Evolutionary conservation across 1,284 basidiomycete genomes (phyloP).

Genomic region (Cryptococcus sp.): DNA sequence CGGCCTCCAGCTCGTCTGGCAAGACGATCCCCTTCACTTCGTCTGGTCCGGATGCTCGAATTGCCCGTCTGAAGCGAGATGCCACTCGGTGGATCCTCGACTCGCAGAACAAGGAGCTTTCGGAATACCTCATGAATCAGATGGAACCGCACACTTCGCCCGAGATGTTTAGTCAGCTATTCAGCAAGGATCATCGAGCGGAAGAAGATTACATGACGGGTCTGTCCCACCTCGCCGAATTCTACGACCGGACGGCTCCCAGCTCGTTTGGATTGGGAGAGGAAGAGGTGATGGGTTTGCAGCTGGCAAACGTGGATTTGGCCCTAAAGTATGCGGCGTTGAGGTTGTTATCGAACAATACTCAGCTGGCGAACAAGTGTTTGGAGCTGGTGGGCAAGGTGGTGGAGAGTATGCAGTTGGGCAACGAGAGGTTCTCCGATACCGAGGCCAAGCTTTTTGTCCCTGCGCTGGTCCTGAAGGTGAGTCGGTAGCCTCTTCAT

Average conservation of each 20-base stretch:
- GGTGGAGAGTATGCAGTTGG: slow-evolving; percentile 62
- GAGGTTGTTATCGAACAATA: slow-evolving; percentile 86
- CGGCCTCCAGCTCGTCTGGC: slow-evolving; percentile 41
- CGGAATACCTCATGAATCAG: slow-evolving; percentile 80
- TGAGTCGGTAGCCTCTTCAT: slow-evolving; percentile 40
- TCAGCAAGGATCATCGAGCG: slow-evolving; percentile 93
- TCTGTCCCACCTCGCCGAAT: slow-evolving; percentile 65
- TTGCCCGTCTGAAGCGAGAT: slow-evolving; percentile 70
- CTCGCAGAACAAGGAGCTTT: slow-evolving; percentile 63
- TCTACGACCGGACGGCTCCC: slow-evolving; percentile 62
- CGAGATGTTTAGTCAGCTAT: slow-evolving; percentile 71
- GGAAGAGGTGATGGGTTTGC: slow-evolving; percentile 61
- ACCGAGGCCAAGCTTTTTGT: slow-evolving; percentile 83
- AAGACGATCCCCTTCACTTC: slow-evolving; percentile 56
- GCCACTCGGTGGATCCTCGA: slow-evolving; percentile 76
- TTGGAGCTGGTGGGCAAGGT: slow-evolving; percentile 81
- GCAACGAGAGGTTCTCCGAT: slow-evolving; percentile 78
- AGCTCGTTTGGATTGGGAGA: slow-evolving; percentile 54
- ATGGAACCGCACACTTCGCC: slow-evolving; percentile 80
- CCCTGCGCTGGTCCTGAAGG: slow-evolving; percentile 86
- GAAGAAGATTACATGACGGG: slow-evolving; percentile 87
- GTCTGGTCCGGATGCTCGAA: slow-evolving; percentile 68
- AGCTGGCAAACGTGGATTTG: slow-evolving; percentile 85
- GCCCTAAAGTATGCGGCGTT: slow-evolving; percentile 91
- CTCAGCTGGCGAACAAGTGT: slow-evolving; percentile 82